These are phyloP conservation scores for Smallanthus sonchifolius DNA, from an alignment of 129 eudicot genomes.

Conservation along the genomic window DNA sequence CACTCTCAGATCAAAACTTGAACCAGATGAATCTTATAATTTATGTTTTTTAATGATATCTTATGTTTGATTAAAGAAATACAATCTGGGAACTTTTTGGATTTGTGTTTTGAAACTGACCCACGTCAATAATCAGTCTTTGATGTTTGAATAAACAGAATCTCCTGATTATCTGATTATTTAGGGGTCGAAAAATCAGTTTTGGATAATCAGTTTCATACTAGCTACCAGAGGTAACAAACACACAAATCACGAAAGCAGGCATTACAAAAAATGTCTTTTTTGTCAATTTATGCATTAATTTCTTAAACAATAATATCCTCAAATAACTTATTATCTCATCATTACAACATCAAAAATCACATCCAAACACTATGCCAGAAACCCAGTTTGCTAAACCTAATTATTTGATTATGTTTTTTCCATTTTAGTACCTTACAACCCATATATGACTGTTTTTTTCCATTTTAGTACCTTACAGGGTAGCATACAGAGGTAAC, in stretches of 20 bases:
- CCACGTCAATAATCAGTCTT: not conserved
- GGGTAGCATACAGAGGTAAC: not conserved
- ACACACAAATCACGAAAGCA: not conserved
- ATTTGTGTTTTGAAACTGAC: not conserved
- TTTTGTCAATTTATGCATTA: too few species aligned
- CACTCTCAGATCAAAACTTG: slow-evolving; percentile 6
- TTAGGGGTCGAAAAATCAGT: not conserved
- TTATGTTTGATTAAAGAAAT: not conserved
- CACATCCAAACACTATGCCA: too few species aligned
- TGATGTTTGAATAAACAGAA: not conserved
- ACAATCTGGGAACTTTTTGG: not conserved
- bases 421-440: too few species aligned
- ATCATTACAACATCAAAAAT: too few species aligned
- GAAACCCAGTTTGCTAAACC: too few species aligned
- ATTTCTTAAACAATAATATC: too few species aligned
- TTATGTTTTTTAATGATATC: not conserved
- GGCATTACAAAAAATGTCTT: not conserved
- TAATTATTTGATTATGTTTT: too few species aligned
- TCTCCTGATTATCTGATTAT: not conserved
- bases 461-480: too few species aligned
- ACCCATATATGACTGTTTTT: too few species aligned
- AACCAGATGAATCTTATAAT: not conserved
- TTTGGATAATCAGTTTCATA: not conserved
- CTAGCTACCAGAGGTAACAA: not conserved
- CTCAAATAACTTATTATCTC: too few species aligned